phyloP scores from a whole-genome alignment of 1,284 basidiomycete genomes.

The Tilletia caries region DNA sequence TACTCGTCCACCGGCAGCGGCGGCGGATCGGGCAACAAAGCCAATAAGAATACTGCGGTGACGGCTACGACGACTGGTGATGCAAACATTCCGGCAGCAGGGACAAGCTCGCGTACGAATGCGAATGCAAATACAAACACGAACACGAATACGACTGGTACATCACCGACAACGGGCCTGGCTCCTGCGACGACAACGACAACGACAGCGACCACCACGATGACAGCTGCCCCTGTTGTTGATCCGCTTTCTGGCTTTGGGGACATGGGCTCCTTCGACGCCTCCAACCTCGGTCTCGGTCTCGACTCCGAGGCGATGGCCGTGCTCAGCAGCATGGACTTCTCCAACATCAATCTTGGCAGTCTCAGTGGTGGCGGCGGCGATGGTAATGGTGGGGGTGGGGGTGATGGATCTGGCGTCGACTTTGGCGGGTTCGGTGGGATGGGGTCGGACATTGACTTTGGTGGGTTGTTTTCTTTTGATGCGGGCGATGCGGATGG shows the following conservation, averaged over 20 bases:
- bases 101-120: not conserved
- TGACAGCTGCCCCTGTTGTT: not conserved
- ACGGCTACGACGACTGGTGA: not conserved
- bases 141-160: not conserved
- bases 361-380: not conserved
- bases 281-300: not conserved
- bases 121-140: too few relatives aligned
- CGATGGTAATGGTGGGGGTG: not conserved
- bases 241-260: not conserved
- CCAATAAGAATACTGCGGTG: not conserved
- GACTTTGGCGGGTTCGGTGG: not conserved
- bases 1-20: not conserved
- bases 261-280: not conserved
- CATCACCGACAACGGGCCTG: not conserved
- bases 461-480: too few relatives aligned
- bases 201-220: not conserved
- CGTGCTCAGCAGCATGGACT: conserved; percentile 3
- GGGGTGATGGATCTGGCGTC: not conserved
- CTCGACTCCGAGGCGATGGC: conserved; percentile 10
- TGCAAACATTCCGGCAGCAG: too few relatives aligned
- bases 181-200: not conserved
- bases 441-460: too few relatives aligned
- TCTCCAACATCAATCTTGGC: not conserved
- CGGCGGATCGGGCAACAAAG: not conserved
- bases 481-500: too few relatives aligned